These are phyloP conservation scores for Cynara cardunculus DNA, from an alignment of 129 eudicot species.

Conservation along the genomic window DNA sequence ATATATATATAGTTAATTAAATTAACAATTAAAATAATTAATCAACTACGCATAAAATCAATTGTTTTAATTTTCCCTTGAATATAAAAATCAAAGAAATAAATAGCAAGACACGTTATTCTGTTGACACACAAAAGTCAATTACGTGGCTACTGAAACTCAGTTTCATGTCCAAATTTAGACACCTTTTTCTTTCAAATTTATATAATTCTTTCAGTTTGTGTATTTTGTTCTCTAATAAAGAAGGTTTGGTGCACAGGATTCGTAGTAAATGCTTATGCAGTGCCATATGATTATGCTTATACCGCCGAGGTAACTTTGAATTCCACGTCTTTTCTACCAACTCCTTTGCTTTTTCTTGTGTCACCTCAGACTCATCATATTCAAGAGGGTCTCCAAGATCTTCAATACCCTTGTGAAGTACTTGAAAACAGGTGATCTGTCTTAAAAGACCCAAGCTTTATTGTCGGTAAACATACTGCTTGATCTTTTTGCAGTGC, in stretches of 20 bases:
- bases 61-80: background rate
- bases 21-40: background rate
- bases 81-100: background rate
- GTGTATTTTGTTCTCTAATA: background rate
- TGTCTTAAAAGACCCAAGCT: background rate
- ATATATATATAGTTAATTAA: no score
- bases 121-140: background rate
- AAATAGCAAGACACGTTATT: background rate
- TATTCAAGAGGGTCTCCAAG: no score
- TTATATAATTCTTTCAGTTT: background rate
- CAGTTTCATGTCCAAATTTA: background rate
- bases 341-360: background rate
- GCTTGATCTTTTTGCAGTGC: slow-evolving; percentile 25
- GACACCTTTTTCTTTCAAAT: background rate
- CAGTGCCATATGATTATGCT: slow-evolving; percentile 22
- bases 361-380: no score
- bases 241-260: background rate
- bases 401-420: no score
- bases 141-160: background rate
- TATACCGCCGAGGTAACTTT: slow-evolving; percentile 17
- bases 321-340: background rate
- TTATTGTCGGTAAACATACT: background rate
- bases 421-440: no score
- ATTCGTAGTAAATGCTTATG: background rate
- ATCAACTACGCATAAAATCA: background rate